Percentiles rank a stretch among this genome's conserved stretches.
phyloP scores from a whole-genome alignment of 2,329 filamentous ascomycete species.

The Phialophora verrucosa region DNA sequence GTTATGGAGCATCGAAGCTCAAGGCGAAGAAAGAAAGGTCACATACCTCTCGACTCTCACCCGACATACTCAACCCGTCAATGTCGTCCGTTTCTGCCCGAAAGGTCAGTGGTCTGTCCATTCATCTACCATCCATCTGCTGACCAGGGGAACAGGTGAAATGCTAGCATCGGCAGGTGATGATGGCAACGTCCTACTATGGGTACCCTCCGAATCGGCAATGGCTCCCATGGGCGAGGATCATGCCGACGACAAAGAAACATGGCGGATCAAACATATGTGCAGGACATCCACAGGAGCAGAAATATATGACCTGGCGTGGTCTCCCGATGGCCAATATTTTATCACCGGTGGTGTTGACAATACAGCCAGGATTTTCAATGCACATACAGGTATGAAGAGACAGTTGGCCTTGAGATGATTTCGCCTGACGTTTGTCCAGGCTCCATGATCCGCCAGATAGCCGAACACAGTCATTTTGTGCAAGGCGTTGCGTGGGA shows the following conservation, averaged over 20 bases:
- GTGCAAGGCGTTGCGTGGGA: conserved; percentile 99
- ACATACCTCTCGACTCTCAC: conserved; percentile 88
- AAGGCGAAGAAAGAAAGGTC: conserved; percentile 85
- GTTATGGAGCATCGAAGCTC: conserved; percentile 89
- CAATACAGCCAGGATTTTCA: conserved; percentile 96
- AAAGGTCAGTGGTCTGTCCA: conserved; percentile 66
- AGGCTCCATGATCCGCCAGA: conserved; percentile 74
- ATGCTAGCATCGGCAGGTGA: conserved; percentile 93
- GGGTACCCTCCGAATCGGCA: conserved; percentile 83
- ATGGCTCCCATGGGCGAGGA: conserved; percentile 78
- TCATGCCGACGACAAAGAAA: conserved; percentile 88
- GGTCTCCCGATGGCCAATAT: conserved; percentile 95
- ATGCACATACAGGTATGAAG: conserved; percentile 78
- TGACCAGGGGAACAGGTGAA: conserved; percentile 68
- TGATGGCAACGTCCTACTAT: conserved; percentile 94
- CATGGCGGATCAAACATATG: conserved; percentile 97
- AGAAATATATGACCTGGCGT: conserved; percentile 97
- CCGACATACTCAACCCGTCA: conserved; percentile 96
- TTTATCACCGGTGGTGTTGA: conserved; percentile 99
- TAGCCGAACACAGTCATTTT: conserved; percentile 97
- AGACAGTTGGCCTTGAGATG: neutral
- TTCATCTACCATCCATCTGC: conserved; percentile 20
- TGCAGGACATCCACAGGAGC: conserved; percentile 84
- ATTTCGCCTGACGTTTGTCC: conserved; percentile 7
- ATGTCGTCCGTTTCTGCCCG: conserved; percentile 95